Evolutionary conservation across 257 asterid species (phyloP), one percentile per base, ranked within the genome.

Genomic region (Anisodus acutangulus): DNA sequence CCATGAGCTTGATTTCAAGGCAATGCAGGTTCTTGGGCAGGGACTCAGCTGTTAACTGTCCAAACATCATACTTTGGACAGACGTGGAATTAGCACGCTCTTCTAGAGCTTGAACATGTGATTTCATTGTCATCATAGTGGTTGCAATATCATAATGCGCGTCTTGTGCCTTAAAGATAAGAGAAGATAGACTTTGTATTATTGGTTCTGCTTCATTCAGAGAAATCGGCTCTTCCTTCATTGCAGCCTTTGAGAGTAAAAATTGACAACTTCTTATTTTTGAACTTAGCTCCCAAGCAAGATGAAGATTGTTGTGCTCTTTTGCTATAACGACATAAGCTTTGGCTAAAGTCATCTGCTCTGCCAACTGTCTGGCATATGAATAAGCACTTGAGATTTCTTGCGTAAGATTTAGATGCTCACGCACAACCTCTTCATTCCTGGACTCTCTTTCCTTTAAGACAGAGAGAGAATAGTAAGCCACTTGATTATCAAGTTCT

Each of bases 321-420:
- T 94, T 93, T 78, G 97, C 97, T 43, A 94, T 92, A 45, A 94
- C 87, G 55, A 94, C 90, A 60, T 94, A 94, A 26, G 97, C 97
- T 90, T 94, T 94, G 86, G 98, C 97, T 71, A 94, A 94, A 74
- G 92, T 92, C 94, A 94, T 91, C 84, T 94, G 97, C 90, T 94
- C 94, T 12, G 95, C 88, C 87, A 94, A 87, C 88, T 93, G 98
- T 72, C 98, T 87, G 85, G 97, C 95, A 85, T 90, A 91, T 87
- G 98, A 94, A 82, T 85, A 87, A 57, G 95, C 91, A 87, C 91
- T 91, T 62, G 88, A 51, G 59, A 90, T 78, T 85, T 94, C 91
- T 84, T 90, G 90, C 10, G 94, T 93, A 51, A 90, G 83, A 86
- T 94, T 94, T 59, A 82, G 91, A 59, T 81, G 88, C 88, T 85